Conservation (phyloP, 176 grass and related monocot genomes). For the Eragrostis nindensis region DNA sequence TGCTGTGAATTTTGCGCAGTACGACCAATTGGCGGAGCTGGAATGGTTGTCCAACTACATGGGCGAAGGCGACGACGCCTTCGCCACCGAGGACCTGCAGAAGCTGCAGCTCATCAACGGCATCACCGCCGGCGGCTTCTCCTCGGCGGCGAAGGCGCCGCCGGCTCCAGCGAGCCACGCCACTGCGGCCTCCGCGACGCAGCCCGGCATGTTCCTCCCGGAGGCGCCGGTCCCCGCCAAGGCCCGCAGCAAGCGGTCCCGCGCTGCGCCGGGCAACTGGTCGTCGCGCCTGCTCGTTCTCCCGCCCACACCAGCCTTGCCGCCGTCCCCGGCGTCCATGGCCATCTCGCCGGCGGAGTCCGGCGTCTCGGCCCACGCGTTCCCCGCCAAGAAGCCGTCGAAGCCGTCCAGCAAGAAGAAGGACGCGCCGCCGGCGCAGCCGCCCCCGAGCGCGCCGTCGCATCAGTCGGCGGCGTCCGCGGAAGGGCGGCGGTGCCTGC, state of each 20-base stretch:
- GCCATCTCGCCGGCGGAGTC: conserved; percentile 60
- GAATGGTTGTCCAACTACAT: conserved; percentile 95
- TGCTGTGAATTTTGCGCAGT: conserved; percentile 61
- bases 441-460: not conserved
- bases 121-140: conserved; percentile 41
- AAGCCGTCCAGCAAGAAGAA: conserved; percentile 69
- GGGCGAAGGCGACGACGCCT: conserved; percentile 61
- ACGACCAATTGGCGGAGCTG: conserved; percentile 82
- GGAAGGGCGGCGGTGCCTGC: conserved; percentile 71
- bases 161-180: conserved; percentile 2
- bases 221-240: conserved; percentile 59
- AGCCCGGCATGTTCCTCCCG: conserved; percentile 43
- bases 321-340: conserved; percentile 49
- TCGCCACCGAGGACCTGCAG: conserved; percentile 83
- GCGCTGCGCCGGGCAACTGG: conserved; percentile 62
- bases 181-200: not conserved
- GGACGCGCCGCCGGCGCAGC: conserved; percentile 25
- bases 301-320: conserved; percentile 26
- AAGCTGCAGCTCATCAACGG: conserved; percentile 88
- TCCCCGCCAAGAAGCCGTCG: conserved; percentile 44
- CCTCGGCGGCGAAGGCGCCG: not conserved
- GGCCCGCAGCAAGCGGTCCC: conserved; percentile 71
- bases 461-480: not conserved
- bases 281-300: conserved; percentile 64
- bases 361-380: conserved; percentile 19